Evolutionary conservation across 257 asterid genomes (phyloP), one percentile per base, ranked within the genome.

Genomic region (Dorcoceras hygrometricum): DNA sequence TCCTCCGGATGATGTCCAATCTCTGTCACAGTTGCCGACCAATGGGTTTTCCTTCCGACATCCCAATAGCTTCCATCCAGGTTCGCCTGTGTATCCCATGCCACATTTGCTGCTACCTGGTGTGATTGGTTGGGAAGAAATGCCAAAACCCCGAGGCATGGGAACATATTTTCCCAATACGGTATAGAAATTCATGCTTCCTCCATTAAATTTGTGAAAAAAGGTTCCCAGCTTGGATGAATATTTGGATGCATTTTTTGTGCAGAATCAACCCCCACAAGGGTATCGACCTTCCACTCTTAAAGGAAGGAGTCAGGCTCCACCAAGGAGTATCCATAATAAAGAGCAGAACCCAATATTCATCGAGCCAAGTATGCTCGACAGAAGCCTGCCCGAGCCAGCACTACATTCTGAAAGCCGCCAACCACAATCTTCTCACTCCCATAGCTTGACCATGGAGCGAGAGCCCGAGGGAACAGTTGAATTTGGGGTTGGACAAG

Each of bases 111-210:
- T 80, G 3, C 6, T 82, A 18, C 90, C 86, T 25, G 75, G 80
- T 57, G 53, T 70, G 36, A 25, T 68, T 58, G 86, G 83, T 67
- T 75, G 84, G 80, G 96, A 90, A 59, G 98, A 91, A 20, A 67
- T 72, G 75, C 83, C 88, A 8, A 91, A 87, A 71, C 87, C 87
- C 22, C 84, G 95, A 63, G 98, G 96, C 60, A 89, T 92, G 0
- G 92, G 96, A 67, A 85, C 94, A 28, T 87, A 87, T 81, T 83
- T 89, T 58, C 96, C 98, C 18, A 84, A 76, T 67, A 73, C 60
- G 90, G 98, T 91, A 87, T 66, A 68, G 66, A 59, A n/a, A 19
- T 66, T 59, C 27, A 55, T 6, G 16, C 22, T 55, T 23, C 32
- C 19, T 12, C 16, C 32, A 19, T 31, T 23, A 28, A 43, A 24